These are phyloP conservation scores for Pleurotus cornucopiae DNA, from an alignment of 768 basidiomycete genomes.

Conservation along the genomic window DNA sequence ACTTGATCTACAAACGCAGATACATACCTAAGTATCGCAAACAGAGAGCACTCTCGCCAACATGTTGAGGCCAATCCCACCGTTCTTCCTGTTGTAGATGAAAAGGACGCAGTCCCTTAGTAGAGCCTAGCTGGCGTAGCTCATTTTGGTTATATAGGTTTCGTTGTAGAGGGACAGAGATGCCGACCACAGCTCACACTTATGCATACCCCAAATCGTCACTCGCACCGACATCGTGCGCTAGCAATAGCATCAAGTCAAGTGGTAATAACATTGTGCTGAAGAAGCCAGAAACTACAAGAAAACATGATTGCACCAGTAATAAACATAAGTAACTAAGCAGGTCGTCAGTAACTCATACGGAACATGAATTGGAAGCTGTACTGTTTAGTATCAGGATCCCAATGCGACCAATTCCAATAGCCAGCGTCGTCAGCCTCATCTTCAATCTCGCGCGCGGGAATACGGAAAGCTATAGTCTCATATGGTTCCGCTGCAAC, in stretches of 20 bases:
- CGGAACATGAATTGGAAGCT: conserved; percentile 98
- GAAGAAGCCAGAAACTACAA: too few species aligned
- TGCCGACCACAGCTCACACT: too few species aligned
- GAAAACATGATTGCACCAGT: too few species aligned
- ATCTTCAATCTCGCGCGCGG: conserved; percentile 95
- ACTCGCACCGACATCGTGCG: too few species aligned
- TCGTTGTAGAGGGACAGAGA: too few species aligned
- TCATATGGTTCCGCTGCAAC: conserved; percentile 99
- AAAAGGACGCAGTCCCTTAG: neutral
- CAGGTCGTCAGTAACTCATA: conserved; percentile 31
- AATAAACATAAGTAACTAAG: neutral
- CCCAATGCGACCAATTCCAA: conserved; percentile 99
- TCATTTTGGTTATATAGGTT: too few species aligned
- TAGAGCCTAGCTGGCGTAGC: too few species aligned
- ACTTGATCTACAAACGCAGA: conserved; percentile 28
- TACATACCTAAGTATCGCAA: conserved; percentile 59
- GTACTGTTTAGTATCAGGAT: conserved; percentile 98
- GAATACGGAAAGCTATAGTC: conserved; percentile 98
- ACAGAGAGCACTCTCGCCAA: conserved; percentile 16
- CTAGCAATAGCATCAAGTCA: too few species aligned
- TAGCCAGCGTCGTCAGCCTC: conserved; percentile 86
- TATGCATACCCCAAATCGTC: too few species aligned
- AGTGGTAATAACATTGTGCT: too few species aligned
- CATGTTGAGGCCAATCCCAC: neutral
- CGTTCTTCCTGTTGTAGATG: neutral